Evolutionary conservation across 2,329 filamentous ascomycete genomes (phyloP).

Genomic region (Fusarium nelsonii): DNA sequence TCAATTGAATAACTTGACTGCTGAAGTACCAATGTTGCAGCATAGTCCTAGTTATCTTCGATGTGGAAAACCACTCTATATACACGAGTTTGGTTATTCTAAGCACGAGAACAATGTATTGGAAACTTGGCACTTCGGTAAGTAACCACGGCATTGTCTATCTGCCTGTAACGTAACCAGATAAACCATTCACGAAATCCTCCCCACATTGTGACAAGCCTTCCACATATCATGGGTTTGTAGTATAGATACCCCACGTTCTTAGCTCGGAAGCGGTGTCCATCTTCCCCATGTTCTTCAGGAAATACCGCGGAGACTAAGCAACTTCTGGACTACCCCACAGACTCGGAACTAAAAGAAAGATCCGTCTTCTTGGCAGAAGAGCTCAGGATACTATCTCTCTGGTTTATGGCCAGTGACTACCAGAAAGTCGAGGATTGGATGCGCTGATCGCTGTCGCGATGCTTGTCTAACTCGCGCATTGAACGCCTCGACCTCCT

Average conservation of each 20-base stretch:
- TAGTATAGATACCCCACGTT: background rate
- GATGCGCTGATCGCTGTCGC: conserved; percentile 47
- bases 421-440: conserved; percentile 50
- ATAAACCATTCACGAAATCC: too few species aligned
- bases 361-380: background rate
- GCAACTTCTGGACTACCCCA: conserved; percentile 15
- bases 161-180: background rate
- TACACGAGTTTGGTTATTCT: accelerated
- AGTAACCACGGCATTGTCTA: background rate
- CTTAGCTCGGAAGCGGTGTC: background rate
- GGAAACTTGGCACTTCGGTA: background rate
- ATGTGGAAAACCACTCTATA: background rate
- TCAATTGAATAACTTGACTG: too few species aligned
- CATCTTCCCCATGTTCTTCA: background rate
- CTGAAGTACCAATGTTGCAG: too few species aligned
- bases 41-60: too few species aligned
- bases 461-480: conserved; percentile 40
- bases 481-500: conserved; percentile 59
- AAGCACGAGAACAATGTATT: background rate
- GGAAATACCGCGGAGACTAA: conserved; percentile 18
- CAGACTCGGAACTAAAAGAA: background rate
- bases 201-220: background rate
- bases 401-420: conserved; percentile 49
- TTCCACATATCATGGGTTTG: background rate
- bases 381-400: background rate